Percentiles rank a stretch among this genome's conserved stretches.
phyloP scores from a whole-genome alignment of 257 asterid genomes.

The Solanum phureja region DNA sequence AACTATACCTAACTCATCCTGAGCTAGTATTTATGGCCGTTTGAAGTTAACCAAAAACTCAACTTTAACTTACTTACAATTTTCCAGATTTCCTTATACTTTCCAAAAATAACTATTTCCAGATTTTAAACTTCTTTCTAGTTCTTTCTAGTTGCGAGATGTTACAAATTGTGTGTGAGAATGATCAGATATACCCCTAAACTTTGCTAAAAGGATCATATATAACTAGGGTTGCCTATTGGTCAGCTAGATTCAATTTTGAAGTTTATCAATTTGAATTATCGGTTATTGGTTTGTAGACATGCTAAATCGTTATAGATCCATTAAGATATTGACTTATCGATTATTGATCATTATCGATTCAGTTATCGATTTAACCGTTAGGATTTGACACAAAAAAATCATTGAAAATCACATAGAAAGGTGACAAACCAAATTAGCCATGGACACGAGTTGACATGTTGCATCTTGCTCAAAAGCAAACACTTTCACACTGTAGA shows the following conservation, averaged over 20 bases:
- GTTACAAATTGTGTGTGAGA: not conserved
- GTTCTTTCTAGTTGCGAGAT: too few relatives aligned
- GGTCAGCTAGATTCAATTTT: not conserved
- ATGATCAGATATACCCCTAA: not conserved
- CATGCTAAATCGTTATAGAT: not conserved
- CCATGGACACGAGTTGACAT: not conserved
- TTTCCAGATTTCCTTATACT: too few relatives aligned
- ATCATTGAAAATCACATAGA: not conserved
- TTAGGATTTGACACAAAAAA: not conserved
- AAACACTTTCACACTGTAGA: too few relatives aligned
- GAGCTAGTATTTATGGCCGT: too few relatives aligned
- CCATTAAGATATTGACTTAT: not conserved
- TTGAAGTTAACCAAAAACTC: too few relatives aligned
- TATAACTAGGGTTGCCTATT: not conserved
- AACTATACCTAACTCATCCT: too few relatives aligned
- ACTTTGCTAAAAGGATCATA: not conserved
- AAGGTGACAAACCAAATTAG: not conserved
- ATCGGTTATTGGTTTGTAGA: not conserved
- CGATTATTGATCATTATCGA: too few relatives aligned
- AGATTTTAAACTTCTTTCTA: too few relatives aligned
- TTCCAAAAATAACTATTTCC: too few relatives aligned
- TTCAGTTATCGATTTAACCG: not conserved
- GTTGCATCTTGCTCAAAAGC: not conserved
- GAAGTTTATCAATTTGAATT: not conserved
- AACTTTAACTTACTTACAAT: too few relatives aligned